Percentiles rank a stretch among this genome's conserved stretches.
These are phyloP conservation scores for Eimeria tenella DNA, from an alignment of 169 alveolate species.

Conservation along the genomic window DNA sequence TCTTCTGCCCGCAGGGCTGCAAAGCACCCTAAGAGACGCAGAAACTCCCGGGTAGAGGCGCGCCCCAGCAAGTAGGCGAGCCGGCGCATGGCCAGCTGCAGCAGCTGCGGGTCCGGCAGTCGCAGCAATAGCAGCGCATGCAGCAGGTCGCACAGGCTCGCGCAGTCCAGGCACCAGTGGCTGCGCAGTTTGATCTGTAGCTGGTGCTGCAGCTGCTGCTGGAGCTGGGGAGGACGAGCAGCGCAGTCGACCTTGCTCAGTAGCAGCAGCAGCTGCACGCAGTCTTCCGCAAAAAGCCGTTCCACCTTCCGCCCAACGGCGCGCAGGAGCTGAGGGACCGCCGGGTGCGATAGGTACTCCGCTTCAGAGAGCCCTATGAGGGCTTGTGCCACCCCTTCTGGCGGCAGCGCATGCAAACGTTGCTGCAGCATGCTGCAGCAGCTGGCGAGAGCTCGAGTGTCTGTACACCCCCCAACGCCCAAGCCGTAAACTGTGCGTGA, in stretches of 20 bases:
- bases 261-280: constrained; percentile 78
- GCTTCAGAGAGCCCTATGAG: constrained; percentile 78
- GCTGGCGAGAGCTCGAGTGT: constrained; percentile 31
- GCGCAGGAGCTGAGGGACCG: constrained; percentile 53
- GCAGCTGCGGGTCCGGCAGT: constrained; percentile 64
- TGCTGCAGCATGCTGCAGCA: constrained; percentile 64
- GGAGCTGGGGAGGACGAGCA: constrained; percentile 24
- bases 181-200: constrained; percentile 24
- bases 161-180: constrained; percentile 74
- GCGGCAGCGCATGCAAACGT: constrained; percentile 56
- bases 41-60: constrained; percentile 39
- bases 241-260: constrained; percentile 36
- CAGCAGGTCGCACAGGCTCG: constrained; percentile 64
- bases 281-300: constrained; percentile 73
- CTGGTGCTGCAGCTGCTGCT: constrained; percentile 77
- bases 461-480: constrained; percentile 76
- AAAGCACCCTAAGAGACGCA: constrained; percentile 67
- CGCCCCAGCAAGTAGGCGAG: constrained; percentile 43
- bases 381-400: constrained; percentile 37
- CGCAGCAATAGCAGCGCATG: constrained; percentile 73
- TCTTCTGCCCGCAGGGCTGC: constrained; percentile 59
- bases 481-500: constrained; percentile 73
- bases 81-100: constrained; percentile 63
- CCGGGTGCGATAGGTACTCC: constrained; percentile 78
- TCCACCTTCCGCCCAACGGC: constrained; percentile 50